These are phyloP conservation scores for Populus tomentosa DNA, from an alignment of 441 rosid genomes.

Conservation along the genomic window DNA sequence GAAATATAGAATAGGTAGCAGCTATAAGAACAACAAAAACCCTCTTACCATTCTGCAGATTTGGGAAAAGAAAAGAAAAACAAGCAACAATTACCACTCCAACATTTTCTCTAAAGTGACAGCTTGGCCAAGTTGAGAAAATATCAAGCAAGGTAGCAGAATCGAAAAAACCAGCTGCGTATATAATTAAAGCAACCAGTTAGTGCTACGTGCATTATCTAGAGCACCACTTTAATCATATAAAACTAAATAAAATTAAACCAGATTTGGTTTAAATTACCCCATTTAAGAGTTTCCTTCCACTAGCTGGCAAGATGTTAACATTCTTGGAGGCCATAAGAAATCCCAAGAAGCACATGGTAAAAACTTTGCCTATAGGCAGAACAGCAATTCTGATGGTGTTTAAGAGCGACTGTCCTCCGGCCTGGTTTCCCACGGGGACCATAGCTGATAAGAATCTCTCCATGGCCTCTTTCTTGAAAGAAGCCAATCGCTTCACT, in stretches of 20 bases:
- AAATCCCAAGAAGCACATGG: slow-evolving; percentile 89
- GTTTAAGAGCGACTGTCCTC: slow-evolving; percentile 48
- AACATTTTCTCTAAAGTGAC: slow-evolving; percentile 77
- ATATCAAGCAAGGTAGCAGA: slow-evolving; percentile 94
- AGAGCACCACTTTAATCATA: background rate
- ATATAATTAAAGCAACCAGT: background rate
- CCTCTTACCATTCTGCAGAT: background rate
- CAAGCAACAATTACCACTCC: slow-evolving; percentile 51
- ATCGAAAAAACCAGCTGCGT: slow-evolving; percentile 90
- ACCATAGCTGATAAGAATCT: slow-evolving; percentile 36
- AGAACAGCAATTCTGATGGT: slow-evolving; percentile 81
- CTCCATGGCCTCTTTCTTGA: slow-evolving; percentile 24
- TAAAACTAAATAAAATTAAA: background rate
- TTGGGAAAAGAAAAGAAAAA: background rate
- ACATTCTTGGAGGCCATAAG: slow-evolving; percentile 97
- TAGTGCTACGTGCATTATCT: background rate
- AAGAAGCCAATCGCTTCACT: background rate
- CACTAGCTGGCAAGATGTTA: slow-evolving; percentile 83
- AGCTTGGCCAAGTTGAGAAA: slow-evolving; percentile 97
- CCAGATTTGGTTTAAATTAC: slow-evolving; percentile 25
- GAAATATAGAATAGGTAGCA: slow-evolving; percentile 19
- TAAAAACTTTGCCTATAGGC: slow-evolving; percentile 91
- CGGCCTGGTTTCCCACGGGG: slow-evolving; percentile 30
- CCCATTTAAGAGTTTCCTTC: slow-evolving; percentile 91
- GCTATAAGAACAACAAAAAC: background rate